Conservation (phyloP, 1,284 basidiomycete species). For the Vanrija humicola region DNA sequence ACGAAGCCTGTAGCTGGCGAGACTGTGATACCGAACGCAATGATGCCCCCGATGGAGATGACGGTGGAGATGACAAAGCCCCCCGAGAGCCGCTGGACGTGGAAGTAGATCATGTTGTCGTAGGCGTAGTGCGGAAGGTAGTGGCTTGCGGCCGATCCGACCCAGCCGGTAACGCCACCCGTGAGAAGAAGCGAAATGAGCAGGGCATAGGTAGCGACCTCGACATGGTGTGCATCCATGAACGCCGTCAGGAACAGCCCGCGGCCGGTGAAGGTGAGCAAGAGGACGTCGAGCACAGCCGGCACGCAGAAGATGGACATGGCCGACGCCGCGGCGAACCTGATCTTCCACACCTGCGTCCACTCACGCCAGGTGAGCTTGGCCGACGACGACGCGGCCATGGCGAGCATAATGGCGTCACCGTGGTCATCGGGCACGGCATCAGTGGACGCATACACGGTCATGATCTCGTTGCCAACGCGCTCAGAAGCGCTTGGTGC, state of each 20-base stretch:
- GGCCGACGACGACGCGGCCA: constrained; percentile 6
- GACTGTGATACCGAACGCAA: constrained; percentile 1
- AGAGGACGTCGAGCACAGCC: constrained; percentile 8
- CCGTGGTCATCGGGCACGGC: background rate
- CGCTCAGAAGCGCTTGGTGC: background rate
- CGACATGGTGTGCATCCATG: constrained; percentile 4
- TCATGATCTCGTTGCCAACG: constrained; percentile 12
- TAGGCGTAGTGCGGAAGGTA: constrained; percentile 11
- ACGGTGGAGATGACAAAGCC: constrained; percentile 7
- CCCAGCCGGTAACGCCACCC: constrained; percentile 10
- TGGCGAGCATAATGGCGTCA: constrained; percentile 6
- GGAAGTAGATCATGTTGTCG: constrained; percentile 11
- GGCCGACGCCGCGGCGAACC: constrained; percentile 6
- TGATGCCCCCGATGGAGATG: background rate
- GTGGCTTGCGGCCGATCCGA: constrained; percentile 8
- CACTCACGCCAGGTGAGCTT: constrained; percentile 3
- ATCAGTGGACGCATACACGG: constrained; percentile 7
- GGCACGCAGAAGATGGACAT: constrained; percentile 11
- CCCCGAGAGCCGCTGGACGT: constrained; percentile 9
- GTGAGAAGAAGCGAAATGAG: constrained; percentile 6
- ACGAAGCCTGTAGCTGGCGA: constrained; percentile 3
- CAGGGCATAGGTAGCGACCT: constrained; percentile 6
- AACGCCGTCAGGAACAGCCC: constrained; percentile 12
- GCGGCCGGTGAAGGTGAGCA: constrained; percentile 10
- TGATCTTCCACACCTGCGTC: constrained; percentile 7